phyloP scores from a whole-genome alignment of 306 rosid genomes.

The Quercus engelmannii region DNA sequence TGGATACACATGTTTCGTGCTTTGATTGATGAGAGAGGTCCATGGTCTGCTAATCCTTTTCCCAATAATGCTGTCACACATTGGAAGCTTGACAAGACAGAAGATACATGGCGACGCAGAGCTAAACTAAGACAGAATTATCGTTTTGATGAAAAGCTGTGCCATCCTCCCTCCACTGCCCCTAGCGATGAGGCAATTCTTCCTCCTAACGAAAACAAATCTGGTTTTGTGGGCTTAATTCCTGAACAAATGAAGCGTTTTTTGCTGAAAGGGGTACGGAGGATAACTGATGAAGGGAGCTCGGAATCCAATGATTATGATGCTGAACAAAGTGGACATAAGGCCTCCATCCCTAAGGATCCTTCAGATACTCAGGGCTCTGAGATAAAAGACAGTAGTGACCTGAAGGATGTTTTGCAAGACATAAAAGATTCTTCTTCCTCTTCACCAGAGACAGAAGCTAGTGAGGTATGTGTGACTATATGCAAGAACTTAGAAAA shows the following conservation, averaged over 20 bases:
- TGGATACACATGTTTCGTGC: constrained; percentile 97
- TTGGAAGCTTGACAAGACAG: constrained; percentile 98
- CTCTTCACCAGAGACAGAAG: constrained; percentile 62
- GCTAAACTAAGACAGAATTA: constrained; percentile 80
- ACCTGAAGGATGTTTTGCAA: constrained; percentile 56
- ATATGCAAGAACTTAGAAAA: constrained; percentile 8
- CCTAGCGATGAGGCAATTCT: constrained; percentile 34
- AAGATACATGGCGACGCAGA: constrained; percentile 87
- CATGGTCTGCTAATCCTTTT: constrained; percentile 91
- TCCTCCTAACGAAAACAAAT: constrained; percentile 57
- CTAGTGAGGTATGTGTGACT: constrained; percentile 64
- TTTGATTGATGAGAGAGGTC: constrained; percentile 96
- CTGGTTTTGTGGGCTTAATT: constrained; percentile 66
- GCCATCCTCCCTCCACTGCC: constrained; percentile 60
- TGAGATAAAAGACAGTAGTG: constrained; percentile 59
- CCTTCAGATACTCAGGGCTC: constrained; percentile 52
- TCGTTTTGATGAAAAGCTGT: constrained; percentile 86
- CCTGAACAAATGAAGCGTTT: constrained; percentile 95
- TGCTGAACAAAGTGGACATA: constrained; percentile 53
- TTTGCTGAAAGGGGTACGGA: constrained; percentile 79
- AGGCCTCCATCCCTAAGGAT: constrained; percentile 39
- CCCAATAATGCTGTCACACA: constrained; percentile 62
- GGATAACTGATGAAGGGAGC: constrained; percentile 82
- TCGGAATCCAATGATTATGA: constrained; percentile 55
- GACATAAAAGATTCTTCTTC: constrained; percentile 62